Conservation (phyloP, 78 protist species). For the Planoprotostelium fungivorum region DNA sequence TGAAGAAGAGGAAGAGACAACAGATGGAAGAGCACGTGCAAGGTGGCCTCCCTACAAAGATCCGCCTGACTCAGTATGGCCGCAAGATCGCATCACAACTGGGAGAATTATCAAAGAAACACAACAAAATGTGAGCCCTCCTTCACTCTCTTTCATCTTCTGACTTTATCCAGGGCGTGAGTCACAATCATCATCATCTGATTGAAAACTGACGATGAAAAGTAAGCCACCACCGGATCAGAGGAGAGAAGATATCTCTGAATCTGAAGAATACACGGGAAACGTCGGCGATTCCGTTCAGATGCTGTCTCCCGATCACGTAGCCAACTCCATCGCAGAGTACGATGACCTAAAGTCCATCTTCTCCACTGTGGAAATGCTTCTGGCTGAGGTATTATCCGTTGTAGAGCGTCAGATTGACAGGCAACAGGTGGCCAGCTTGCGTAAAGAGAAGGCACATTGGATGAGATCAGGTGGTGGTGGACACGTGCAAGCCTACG, state of each 20-base stretch:
- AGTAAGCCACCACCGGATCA: not conserved
- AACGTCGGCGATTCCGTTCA: not conserved
- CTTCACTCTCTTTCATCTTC: not conserved
- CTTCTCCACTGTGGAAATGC: not conserved
- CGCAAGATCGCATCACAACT: not conserved
- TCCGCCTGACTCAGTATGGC: not conserved
- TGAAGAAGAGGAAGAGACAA: not conserved
- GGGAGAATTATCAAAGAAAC: not conserved
- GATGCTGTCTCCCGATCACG: not conserved
- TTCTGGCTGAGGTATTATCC: not conserved
- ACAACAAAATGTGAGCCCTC: not conserved
- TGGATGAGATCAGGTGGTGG: no score
- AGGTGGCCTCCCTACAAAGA: not conserved
- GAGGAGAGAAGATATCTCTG: not conserved
- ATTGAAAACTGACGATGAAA: no score
- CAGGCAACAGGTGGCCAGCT: not conserved
- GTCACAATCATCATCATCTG: not conserved
- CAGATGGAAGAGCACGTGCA: not conserved
- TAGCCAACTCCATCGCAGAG: not conserved
- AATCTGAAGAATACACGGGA: not conserved
- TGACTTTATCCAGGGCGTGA: not conserved
- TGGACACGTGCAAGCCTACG: no score
- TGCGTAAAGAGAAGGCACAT: not conserved
- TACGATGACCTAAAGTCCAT: not conserved
- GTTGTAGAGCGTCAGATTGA: not conserved